A percentile compares a stretch with the other conserved stretches of the same genome.
phyloP scores from a whole-genome alignment of 2,329 filamentous ascomycete species.

The Talaromyces verruculosus region DNA sequence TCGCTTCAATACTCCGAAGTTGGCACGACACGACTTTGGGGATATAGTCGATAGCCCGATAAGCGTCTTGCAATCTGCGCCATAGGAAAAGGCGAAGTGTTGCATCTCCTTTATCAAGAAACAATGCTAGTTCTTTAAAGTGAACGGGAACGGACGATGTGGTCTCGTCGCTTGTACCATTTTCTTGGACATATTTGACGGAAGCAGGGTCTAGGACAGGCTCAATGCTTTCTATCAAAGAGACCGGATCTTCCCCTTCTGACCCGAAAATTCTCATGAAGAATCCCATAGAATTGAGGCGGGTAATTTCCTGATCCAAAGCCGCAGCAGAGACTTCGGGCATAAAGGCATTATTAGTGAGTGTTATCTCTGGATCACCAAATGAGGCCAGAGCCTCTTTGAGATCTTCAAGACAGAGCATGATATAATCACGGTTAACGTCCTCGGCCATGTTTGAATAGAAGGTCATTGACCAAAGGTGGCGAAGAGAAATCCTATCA shows the following conservation, averaged over 20 bases:
- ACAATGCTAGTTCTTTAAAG: conserved; percentile 77
- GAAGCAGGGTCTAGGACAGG: conserved; percentile 75
- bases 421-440: conserved; percentile 58
- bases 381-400: conserved; percentile 54
- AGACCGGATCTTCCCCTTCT: conserved; percentile 74
- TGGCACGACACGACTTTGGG: conserved; percentile 89
- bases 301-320: conserved; percentile 85
- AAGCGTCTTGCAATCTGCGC: conserved; percentile 87
- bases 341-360: conserved; percentile 87
- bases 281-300: conserved; percentile 93
- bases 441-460: conserved; percentile 59
- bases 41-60: conserved; percentile 76
- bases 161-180: conserved; percentile 24
- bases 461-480: conserved; percentile 66
- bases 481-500: conserved; percentile 56
- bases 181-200: conserved; percentile 31
- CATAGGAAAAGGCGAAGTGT: conserved; percentile 84
- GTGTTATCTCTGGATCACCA: conserved; percentile 53
- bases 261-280: conserved; percentile 87
- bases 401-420: conserved; percentile 64
- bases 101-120: conserved; percentile 76
- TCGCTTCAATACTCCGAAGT: conserved; percentile 79
- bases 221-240: conserved; percentile 87
- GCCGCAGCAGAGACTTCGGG: conserved; percentile 79
- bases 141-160: conserved; percentile 50